Base-by-base conservation (phyloP, 371 early-diverging fungal genomes). In the Mucor racemosus region DNA sequence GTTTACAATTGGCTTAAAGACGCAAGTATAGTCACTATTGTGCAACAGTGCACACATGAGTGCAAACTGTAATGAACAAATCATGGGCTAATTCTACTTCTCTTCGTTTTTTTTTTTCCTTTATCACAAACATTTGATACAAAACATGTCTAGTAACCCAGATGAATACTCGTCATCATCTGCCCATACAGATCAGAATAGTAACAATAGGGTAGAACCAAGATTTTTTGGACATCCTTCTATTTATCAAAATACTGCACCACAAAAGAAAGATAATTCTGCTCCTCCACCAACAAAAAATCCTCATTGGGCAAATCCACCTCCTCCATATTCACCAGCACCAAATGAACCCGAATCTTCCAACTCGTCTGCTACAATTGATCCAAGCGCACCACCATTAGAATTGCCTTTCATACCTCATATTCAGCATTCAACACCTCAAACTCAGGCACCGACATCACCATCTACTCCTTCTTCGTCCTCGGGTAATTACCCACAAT, bases 361-460 rank as follows among this genome's bases (percentile, higher is more conserved):
- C 31, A 31, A 14, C 14, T 56, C 56, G 17, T 35, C 56, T 56
- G 19, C 7, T n/a, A 35, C 56, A 6, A 36, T 36, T 14, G 36
- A 56, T 33, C 56, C 56, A 56, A 56, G 56, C n/a, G 56, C 56
- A 56, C 56, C 56, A n/a, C 56, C 56, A 35, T 36, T 56, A 36
- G 56, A 56, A 17, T 35, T 17, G 10, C 56, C 56, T 1, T 36
- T 35, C 13, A 15, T 34, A 8, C 17, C 34, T 35, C 34, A 35
- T 36, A 35, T 36, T 9, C 10, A 33, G 36, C 56, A 36, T 36
- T 7, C 17, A 3, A 36, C 9, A n/a, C 56, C 56, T 36, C 53
- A 53, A 53, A 53, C 53, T 2, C 53, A 56, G 35, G 19, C 56
- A 56, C 36, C 56, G 6, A 35, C 56, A 35, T 56, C 56, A 3